Evolutionary conservation across 257 asterid genomes (phyloP).

Genomic region (Echites panduratus): DNA sequence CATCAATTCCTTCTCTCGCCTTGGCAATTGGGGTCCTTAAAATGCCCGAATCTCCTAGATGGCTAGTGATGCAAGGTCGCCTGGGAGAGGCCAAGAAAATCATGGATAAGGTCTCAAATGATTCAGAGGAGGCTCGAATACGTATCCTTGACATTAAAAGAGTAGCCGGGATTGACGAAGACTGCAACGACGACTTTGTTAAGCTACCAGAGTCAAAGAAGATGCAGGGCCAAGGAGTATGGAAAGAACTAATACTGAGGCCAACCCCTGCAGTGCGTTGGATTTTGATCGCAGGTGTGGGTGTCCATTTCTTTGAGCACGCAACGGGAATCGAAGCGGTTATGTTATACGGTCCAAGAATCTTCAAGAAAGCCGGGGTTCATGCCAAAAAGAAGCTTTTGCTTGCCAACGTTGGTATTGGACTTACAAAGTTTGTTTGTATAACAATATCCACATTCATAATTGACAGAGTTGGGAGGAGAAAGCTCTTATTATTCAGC

Average conservation of each 20-base stretch:
- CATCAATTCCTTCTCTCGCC: conserved; percentile 52
- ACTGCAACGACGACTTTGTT: conserved; percentile 35
- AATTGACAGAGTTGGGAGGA: conserved; percentile 53
- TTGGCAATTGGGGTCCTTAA: conserved; percentile 44
- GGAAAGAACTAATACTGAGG: conserved; percentile 36
- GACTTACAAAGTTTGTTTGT: conserved; percentile 46
- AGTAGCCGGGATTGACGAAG: conserved; percentile 45
- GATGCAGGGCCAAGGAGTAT: conserved; percentile 22
- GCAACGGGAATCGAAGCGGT: conserved; percentile 69
- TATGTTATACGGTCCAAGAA: conserved; percentile 51
- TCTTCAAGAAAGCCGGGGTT: conserved; percentile 60
- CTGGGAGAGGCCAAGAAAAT: conserved; percentile 49
- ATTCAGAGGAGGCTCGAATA: conserved; percentile 41
- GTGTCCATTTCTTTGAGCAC: conserved; percentile 67
- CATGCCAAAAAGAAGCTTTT: conserved; percentile 30
- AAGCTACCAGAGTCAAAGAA: conserved; percentile 13
- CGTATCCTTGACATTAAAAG: conserved; percentile 41
- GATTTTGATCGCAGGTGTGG: conserved; percentile 55
- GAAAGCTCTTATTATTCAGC: conserved; percentile 46
- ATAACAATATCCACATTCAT: conserved; percentile 43
- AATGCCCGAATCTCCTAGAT: conserved; percentile 86
- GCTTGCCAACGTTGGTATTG: conserved; percentile 55
- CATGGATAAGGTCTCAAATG: conserved; percentile 38
- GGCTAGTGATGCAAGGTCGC: conserved; percentile 58
- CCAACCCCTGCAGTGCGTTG: conserved; percentile 52